Conservation (phyloP, 176 grass and related monocot genomes). For the Eragrostis nindensis region DNA sequence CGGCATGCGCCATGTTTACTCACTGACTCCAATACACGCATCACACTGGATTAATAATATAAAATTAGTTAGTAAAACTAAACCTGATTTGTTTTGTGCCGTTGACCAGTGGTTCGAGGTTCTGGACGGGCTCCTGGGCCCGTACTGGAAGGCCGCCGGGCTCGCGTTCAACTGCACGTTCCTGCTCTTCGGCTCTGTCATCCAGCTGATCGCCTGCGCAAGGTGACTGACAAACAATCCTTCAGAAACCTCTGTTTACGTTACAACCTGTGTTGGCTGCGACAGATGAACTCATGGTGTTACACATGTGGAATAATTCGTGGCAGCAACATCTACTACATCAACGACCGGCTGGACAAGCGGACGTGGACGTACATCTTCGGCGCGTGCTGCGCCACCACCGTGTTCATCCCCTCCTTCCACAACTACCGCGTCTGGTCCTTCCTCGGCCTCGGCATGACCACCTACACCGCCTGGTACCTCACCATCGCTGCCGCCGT, state of each 20-base stretch:
- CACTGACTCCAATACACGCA: neutral
- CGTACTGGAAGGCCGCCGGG: slow-evolving; percentile 56
- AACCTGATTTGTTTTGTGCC: neutral
- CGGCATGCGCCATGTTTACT: slow-evolving; percentile 30
- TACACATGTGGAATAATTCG: too few relatives aligned
- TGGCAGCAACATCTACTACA: slow-evolving; percentile 68
- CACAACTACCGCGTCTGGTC: slow-evolving; percentile 70
- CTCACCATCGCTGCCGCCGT: slow-evolving; percentile 50
- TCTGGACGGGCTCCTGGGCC: slow-evolving; percentile 58
- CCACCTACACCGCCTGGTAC: slow-evolving; percentile 68
- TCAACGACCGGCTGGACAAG: slow-evolving; percentile 72
- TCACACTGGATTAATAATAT: neutral
- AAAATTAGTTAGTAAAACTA: too few relatives aligned
- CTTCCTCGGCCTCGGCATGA: slow-evolving; percentile 66
- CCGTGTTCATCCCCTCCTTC: slow-evolving; percentile 66
- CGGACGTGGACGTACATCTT: slow-evolving; percentile 71
- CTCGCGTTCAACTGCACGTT: slow-evolving; percentile 69
- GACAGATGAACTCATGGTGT: too few relatives aligned
- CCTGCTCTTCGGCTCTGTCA: slow-evolving; percentile 67
- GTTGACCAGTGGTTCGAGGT: slow-evolving; percentile 60
- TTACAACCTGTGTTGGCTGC: too few relatives aligned
- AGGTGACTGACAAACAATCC: slow-evolving; percentile 27
- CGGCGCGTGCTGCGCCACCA: slow-evolving; percentile 61
- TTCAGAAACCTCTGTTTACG: too few relatives aligned
- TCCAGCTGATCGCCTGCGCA: slow-evolving; percentile 67